Percentiles rank a stretch among this genome's conserved stretches.
phyloP scores from a whole-genome alignment of 2,329 filamentous ascomycete species.

The Talaromyces pinophilus region DNA sequence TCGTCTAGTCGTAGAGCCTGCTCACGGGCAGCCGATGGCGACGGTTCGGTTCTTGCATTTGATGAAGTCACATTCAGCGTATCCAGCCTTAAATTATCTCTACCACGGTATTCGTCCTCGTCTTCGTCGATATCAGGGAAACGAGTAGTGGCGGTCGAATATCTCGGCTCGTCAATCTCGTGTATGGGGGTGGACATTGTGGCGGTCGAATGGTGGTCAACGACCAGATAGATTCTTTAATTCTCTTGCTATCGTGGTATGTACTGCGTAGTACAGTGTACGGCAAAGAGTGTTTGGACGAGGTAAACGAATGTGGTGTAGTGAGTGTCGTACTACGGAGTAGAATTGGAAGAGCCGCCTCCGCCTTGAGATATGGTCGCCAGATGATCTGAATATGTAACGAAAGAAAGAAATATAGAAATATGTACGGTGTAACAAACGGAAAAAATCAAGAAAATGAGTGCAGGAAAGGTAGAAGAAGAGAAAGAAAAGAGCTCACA shows the following conservation, averaged over 20 bases:
- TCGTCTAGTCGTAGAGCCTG: conserved; percentile 64
- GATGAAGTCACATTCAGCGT: background rate
- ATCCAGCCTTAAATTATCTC: conserved; percentile 12
- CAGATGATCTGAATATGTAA: background rate
- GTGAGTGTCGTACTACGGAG: background rate
- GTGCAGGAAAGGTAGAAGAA: background rate
- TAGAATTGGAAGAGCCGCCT: background rate
- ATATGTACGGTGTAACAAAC: background rate
- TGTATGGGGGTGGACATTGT: conserved; percentile 21
- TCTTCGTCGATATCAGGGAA: background rate
- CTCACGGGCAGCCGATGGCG: conserved; percentile 61
- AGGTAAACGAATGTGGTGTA: background rate
- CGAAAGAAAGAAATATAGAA: background rate
- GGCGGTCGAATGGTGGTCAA: background rate
- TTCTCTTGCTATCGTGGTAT: background rate
- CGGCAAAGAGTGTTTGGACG: background rate
- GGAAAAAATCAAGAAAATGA: background rate
- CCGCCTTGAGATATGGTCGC: background rate
- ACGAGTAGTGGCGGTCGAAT: background rate
- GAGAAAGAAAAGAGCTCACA: background rate
- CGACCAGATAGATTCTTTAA: background rate
- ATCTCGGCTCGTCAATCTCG: conserved; percentile 19
- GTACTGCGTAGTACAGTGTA: background rate
- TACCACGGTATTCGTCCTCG: background rate
- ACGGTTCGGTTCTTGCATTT: conserved; percentile 33